Percentiles rank a stretch among this genome's conserved stretches.
Evolutionary conservation across 1,284 basidiomycete genomes (phyloP).

Genomic region (Cerioporus squamosus): DNA sequence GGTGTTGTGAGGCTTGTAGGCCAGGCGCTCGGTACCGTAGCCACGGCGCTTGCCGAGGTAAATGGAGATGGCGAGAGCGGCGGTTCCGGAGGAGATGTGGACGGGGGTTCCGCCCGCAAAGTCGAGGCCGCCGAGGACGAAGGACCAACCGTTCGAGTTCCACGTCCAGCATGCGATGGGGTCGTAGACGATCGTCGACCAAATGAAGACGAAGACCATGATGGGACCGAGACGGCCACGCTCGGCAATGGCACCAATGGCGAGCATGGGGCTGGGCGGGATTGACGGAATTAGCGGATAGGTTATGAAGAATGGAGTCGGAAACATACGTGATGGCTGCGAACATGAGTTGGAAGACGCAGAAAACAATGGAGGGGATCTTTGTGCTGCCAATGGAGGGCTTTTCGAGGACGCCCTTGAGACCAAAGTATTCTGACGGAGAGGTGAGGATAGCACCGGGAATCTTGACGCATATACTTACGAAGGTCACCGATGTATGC

Average conservation of each 20-base stretch:
- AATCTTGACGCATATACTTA: slow-evolving; percentile 14
- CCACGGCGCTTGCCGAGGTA: slow-evolving; percentile 92
- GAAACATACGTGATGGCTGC: slow-evolving; percentile 72
- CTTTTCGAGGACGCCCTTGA: slow-evolving; percentile 79
- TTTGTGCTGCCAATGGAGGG: slow-evolving; percentile 75
- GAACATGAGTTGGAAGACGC: slow-evolving; percentile 91
- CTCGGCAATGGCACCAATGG: slow-evolving; percentile 92
- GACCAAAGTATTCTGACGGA: slow-evolving; percentile 72
- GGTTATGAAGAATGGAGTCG: no score
- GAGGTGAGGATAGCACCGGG: not conserved
- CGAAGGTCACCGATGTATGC: slow-evolving; percentile 46
- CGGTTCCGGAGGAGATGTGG: slow-evolving; percentile 91
- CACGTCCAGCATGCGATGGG: slow-evolving; percentile 96
- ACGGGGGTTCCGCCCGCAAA: slow-evolving; percentile 98
- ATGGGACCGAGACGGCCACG: slow-evolving; percentile 87
- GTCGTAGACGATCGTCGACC: slow-evolving; percentile 94
- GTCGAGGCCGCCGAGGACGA: slow-evolving; percentile 80
- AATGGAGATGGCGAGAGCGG: slow-evolving; percentile 89
- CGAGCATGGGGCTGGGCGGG: slow-evolving; percentile 69
- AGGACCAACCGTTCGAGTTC: slow-evolving; percentile 90
- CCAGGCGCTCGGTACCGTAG: slow-evolving; percentile 90
- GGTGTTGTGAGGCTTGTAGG: slow-evolving; percentile 89
- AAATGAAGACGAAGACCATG: slow-evolving; percentile 88
- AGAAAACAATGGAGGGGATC: slow-evolving; percentile 87
- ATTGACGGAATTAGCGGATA: not conserved